phyloP scores from a whole-genome alignment of 208 protist species.

The Acanthamoeba healyi region DNA sequence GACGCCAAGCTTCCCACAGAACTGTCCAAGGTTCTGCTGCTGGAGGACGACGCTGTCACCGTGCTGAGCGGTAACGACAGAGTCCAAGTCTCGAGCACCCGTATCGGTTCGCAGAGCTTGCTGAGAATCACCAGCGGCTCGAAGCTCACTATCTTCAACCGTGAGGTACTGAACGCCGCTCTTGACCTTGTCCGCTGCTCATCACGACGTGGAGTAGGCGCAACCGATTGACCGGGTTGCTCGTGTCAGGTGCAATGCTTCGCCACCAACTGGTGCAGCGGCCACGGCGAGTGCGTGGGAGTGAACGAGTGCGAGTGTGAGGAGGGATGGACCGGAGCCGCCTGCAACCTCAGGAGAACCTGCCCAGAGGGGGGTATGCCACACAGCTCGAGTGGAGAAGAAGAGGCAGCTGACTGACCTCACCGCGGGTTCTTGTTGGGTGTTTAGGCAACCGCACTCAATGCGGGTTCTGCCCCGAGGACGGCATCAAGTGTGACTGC shows the following conservation, averaged over 20 bases:
- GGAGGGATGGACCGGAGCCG: conserved; percentile 1
- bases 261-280: conserved; percentile 56
- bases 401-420: too few relatives aligned
- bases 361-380: too few relatives aligned
- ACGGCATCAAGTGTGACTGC: background rate
- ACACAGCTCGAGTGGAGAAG: too few relatives aligned
- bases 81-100: background rate
- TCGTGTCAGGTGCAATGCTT: conserved; percentile 19
- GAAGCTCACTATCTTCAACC: conserved; percentile 31
- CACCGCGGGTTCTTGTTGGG: too few relatives aligned
- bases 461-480: background rate
- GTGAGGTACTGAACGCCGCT: too few relatives aligned
- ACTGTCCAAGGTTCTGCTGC: background rate
- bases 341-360: background rate
- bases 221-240: too few relatives aligned
- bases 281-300: conserved; percentile 34
- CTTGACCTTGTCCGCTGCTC: too few relatives aligned
- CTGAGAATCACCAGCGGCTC: background rate
- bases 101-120: background rate
- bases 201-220: too few relatives aligned
- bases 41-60: background rate
- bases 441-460: too few relatives aligned
- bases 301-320: conserved; percentile 24
- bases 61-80: background rate
- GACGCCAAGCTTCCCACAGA: background rate